Evolutionary conservation across 2,329 filamentous ascomycete genomes (phyloP), one percentile per base, ranked within the genome.

Genomic region (Aureobasidium lini): DNA sequence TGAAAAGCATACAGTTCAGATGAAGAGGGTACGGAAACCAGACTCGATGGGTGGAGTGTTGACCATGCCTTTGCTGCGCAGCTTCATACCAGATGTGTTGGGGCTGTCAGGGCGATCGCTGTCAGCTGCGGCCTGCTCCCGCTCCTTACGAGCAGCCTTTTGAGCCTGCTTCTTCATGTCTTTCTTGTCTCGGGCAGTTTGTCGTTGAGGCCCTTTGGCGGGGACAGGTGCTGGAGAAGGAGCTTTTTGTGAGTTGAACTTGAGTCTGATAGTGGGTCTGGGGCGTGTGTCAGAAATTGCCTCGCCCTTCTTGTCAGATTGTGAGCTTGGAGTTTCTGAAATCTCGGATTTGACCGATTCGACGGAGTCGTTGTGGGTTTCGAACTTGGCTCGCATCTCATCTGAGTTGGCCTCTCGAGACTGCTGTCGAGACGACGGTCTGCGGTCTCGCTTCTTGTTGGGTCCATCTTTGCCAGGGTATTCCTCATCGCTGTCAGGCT

Each of bases 401-500:
- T 63, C 67, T 61, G 62, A 67, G 66, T 62, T 64, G 16, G 58
- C 57, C 52, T 64, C 57, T 50, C 66, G 42, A 63, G 63, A 62
- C 65, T 47, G 61, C 54, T 62, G 72, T 70, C 73, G 72, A n/a
- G 74, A 72, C 50, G 76, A 75, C 53, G 74, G 72, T 6, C 77
- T 71, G 32, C 77, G 73, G 43, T 77, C 76, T 60, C 76, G 75
- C 65, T 78, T 78, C 71, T 82, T 83, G 62, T 76, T 79, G n/a
- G 80, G 77, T 6, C 75, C 77, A n/a, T 70, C 68, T 57, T 69
- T 64, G 23, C 72, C 66, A 11, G 54, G 54, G 29, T 66, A 66
- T 9, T 78, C 77, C 23, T 80, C 78, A 15, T 81, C 79, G 53
- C 75, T 76, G 62, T 81, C 79, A 16, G 73, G 72, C 56, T 82